These are phyloP conservation scores for Pseudomicrostroma phylloplanum DNA, from an alignment of 1,284 basidiomycete species.

Conservation along the genomic window DNA sequence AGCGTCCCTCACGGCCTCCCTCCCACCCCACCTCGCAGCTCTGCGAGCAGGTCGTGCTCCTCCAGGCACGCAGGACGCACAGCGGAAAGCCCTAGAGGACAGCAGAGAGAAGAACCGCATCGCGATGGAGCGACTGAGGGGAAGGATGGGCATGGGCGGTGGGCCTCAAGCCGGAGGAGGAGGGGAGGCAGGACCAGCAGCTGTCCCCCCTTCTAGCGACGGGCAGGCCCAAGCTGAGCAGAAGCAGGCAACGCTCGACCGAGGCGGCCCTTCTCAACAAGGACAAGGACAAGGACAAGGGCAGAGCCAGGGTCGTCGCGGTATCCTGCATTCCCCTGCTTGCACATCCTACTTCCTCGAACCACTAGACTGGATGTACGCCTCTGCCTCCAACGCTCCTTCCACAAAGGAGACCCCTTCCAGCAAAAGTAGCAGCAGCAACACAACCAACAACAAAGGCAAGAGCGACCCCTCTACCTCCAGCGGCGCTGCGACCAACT, in stretches of 20 bases:
- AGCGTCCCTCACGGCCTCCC: constrained; percentile 25
- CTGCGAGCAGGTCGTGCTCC: constrained; percentile 21
- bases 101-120: constrained; percentile 3
- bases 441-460: neutral
- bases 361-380: constrained; percentile 96
- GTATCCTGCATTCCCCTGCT: constrained; percentile 54
- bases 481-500: neutral
- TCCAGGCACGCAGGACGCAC: neutral
- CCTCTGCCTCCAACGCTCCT: constrained; percentile 32
- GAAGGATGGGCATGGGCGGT: neutral
- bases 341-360: constrained; percentile 96
- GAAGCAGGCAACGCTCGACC: neutral
- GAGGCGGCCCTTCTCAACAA: neutral
- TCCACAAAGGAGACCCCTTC: neutral
- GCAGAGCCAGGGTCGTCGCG: neutral
- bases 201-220: too few species aligned
- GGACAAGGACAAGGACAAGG: neutral
- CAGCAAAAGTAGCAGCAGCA: neutral
- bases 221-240: neutral
- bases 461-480: too few species aligned
- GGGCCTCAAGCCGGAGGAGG: neutral
- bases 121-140: neutral
- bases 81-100: neutral
- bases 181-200: too few species aligned
- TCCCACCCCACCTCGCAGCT: constrained; percentile 40